Conservation (phyloP, 2,329 filamentous ascomycete species). For the Graphilbum fragrans region DNA sequence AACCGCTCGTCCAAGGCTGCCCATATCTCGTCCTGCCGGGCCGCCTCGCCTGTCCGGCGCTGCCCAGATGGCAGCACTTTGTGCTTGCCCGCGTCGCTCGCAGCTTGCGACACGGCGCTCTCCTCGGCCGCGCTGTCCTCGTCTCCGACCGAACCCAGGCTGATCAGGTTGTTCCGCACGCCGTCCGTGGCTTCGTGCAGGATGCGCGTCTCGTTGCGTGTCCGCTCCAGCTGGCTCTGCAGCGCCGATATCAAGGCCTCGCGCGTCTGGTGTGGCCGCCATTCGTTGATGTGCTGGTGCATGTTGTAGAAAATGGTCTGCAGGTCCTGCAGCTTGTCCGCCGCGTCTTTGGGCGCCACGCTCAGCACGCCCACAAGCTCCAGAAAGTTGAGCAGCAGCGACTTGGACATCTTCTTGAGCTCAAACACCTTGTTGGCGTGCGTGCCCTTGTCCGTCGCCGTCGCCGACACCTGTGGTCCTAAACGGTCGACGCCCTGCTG, state of each 20-base stretch:
- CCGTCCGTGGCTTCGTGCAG: conserved; percentile 57
- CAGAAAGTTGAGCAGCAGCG: conserved; percentile 76
- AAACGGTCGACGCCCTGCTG: conserved; percentile 62
- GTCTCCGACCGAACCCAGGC: conserved; percentile 41
- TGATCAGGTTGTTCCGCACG: conserved; percentile 61
- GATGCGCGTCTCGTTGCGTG: conserved; percentile 59
- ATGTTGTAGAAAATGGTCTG: conserved; percentile 80
- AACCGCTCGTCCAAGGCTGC: too few species aligned
- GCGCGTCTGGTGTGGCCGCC: conserved; percentile 81
- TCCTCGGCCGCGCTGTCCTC: conserved; percentile 4
- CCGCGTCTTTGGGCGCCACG: conserved; percentile 49
- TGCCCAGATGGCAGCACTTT: neutral
- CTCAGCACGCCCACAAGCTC: conserved; percentile 66
- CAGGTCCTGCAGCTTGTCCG: conserved; percentile 65
- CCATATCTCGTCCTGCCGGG: too few species aligned
- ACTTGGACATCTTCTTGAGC: conserved; percentile 70
- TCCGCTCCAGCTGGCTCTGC: conserved; percentile 68
- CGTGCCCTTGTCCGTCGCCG: conserved; percentile 24
- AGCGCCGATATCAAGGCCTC: conserved; percentile 80
- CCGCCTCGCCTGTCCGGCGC: too few species aligned
- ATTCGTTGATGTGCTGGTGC: conserved; percentile 88
- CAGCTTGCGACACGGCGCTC: conserved; percentile 10
- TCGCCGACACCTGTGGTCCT: conserved; percentile 30
- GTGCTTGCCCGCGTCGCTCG: too few species aligned
- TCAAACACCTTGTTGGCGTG: conserved; percentile 53